Conservation (phyloP, 176 grass and related monocot species). For the Musa beccarii region DNA sequence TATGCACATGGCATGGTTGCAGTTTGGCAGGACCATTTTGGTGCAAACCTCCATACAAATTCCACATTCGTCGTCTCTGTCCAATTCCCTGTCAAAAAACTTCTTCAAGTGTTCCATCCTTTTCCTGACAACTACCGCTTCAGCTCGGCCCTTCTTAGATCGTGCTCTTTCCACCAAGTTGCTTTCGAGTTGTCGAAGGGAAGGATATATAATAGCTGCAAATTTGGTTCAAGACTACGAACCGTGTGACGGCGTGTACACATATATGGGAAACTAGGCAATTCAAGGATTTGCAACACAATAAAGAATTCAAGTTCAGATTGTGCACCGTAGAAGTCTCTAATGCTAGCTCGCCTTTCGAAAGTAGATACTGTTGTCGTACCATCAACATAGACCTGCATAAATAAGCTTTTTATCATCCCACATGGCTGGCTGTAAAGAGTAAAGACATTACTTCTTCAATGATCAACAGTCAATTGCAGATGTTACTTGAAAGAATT, state of each 20-base stretch:
- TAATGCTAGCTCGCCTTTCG: conserved; percentile 50
- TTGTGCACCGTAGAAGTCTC: conserved; percentile 37
- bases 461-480: not conserved
- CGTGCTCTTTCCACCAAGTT: conserved; percentile 38
- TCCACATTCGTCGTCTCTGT: conserved; percentile 57
- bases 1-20: conserved; percentile 38
- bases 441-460: no score
- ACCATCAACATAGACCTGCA: conserved; percentile 38
- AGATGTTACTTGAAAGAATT: not conserved
- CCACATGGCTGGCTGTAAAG: no score
- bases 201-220: conserved; percentile 51
- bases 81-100: conserved; percentile 29
- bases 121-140: conserved; percentile 24
- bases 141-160: conserved; percentile 25
- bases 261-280: not conserved
- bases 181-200: conserved; percentile 38
- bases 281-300: not conserved
- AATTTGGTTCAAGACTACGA: not conserved
- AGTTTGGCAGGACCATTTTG: conserved; percentile 49
- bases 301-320: not conserved
- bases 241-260: not conserved
- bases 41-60: conserved; percentile 39
- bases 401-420: not conserved
- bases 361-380: conserved; percentile 26
- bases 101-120: not conserved